A percentile compares a stretch with the other conserved stretches of the same genome.
Conservation (phyloP, 225 moss, liverwort and hornwort species). For the Pseudisothecium myosuroides region DNA sequence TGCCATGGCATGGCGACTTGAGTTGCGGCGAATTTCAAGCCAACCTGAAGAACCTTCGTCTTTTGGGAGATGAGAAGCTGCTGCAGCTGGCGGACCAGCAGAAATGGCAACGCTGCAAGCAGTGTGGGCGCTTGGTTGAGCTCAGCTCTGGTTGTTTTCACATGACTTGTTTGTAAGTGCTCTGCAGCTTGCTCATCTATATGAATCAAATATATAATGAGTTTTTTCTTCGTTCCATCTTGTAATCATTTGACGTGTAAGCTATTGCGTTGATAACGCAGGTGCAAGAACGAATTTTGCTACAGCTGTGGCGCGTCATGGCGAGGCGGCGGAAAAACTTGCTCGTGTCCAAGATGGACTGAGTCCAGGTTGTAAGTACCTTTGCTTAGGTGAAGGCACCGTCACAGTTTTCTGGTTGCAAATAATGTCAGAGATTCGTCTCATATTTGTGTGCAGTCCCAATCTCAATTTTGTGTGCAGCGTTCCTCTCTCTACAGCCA, state of each 20-base stretch:
- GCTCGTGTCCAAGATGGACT: neutral
- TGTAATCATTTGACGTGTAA: neutral
- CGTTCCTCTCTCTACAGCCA: neutral
- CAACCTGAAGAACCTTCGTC: neutral
- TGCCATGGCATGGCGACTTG: conserved; percentile 28
- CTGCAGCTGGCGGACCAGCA: neutral
- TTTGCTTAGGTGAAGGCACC: neutral
- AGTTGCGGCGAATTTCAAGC: conserved; percentile 16
- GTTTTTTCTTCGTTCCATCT: neutral
- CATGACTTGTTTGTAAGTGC: conserved; percentile 24
- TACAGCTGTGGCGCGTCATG: conserved; percentile 17
- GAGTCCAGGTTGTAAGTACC: neutral
- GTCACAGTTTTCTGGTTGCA: neutral
- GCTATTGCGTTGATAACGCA: neutral
- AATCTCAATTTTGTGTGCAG: neutral
- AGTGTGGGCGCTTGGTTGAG: conserved; percentile 20
- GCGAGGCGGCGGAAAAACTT: neutral
- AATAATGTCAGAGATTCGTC: neutral
- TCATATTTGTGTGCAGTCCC: neutral
- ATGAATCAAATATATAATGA: neutral
- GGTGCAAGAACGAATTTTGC: conserved; percentile 27
- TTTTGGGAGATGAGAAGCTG: conserved; percentile 15
- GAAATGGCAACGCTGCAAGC: conserved; percentile 31
- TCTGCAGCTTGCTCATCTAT: neutral
- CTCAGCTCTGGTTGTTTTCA: conserved; percentile 15